A percentile compares a stretch with the other conserved stretches of the same genome.
Conservation (phyloP, 495 filamentous ascomycete genomes). For the Daldinia decipiens region DNA sequence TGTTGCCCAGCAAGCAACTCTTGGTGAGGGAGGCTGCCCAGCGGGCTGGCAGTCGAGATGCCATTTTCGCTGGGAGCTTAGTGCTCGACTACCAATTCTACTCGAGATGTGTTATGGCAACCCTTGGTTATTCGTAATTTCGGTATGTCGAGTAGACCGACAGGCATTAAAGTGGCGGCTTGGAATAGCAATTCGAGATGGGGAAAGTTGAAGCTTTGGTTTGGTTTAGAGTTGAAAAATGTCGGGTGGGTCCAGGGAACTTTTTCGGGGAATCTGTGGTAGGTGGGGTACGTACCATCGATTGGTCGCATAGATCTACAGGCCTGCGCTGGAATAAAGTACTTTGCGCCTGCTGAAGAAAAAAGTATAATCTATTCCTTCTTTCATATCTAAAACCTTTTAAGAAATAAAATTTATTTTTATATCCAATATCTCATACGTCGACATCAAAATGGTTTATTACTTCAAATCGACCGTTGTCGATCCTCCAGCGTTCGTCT, state of each 20-base stretch:
- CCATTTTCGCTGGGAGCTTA: constrained; percentile 58
- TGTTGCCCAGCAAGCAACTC: constrained; percentile 35
- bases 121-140: not conserved
- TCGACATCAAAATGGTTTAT: constrained; percentile 78
- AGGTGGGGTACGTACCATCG: constrained; percentile 18
- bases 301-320: not conserved
- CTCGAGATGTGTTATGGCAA: not conserved
- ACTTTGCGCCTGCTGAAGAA: not conserved
- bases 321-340: constrained; percentile 1
- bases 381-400: constrained; percentile 5
- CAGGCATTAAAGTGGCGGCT: constrained; percentile 3
- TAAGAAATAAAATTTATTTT: constrained; percentile 11
- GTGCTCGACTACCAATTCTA: constrained; percentile 12
- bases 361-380: not conserved
- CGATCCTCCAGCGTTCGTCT: constrained; percentile 81
- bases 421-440: not conserved
- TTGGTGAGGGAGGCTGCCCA: constrained; percentile 50
- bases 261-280: constrained; percentile 36
- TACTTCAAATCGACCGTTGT: constrained; percentile 89
- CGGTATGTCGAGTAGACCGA: not conserved
- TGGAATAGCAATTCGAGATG: constrained; percentile 10
- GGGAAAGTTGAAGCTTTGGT: constrained; percentile 31
- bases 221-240: constrained; percentile 43
- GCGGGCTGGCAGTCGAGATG: constrained; percentile 63
- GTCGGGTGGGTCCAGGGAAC: constrained; percentile 32